Evolutionary conservation across 192 early-diverging fungal genomes (phyloP).

Genomic region (Geosiphon pyriformis): DNA sequence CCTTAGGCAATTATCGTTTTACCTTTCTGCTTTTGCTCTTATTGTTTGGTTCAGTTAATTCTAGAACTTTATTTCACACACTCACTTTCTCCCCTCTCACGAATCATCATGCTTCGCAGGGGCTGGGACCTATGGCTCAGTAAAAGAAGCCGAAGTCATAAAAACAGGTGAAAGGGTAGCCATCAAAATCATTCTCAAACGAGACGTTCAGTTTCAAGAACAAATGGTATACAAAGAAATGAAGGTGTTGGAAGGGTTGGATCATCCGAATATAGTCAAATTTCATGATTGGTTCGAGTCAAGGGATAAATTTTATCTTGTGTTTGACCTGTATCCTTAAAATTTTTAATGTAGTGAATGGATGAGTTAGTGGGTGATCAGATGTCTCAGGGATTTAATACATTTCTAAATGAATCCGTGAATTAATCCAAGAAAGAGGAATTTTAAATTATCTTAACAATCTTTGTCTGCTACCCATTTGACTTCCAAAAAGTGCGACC

Average conservation of each 20-base stretch:
- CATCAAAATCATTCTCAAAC: slow-evolving; percentile 90
- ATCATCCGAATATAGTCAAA: slow-evolving; percentile 87
- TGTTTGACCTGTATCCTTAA: slow-evolving; percentile 59
- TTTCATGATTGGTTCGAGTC: slow-evolving; percentile 77
- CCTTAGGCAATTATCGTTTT: slow-evolving; percentile 5
- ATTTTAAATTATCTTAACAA: no score
- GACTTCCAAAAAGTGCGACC: slow-evolving; percentile 41
- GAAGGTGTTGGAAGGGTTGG: slow-evolving; percentile 72
- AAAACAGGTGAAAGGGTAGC: slow-evolving; percentile 76
- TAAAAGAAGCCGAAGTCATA: slow-evolving; percentile 59
- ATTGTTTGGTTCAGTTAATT: not conserved
- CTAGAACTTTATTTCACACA: no score
- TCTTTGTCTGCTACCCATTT: not conserved
- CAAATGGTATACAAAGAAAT: slow-evolving; percentile 91
- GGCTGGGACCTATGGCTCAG: slow-evolving; percentile 69
- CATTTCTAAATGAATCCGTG: not conserved
- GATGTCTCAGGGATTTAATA: no score
- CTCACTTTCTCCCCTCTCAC: not conserved
- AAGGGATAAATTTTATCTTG: slow-evolving; percentile 69
- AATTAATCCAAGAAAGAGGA: not conserved
- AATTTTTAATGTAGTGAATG: slow-evolving; percentile 7
- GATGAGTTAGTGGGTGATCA: no score
- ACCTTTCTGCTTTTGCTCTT: not conserved
- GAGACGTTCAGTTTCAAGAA: slow-evolving; percentile 72
- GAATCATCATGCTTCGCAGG: slow-evolving; percentile 27